A percentile compares a stretch with the other conserved stretches of the same genome.
Evolutionary conservation across 2,329 filamentous ascomycete species (phyloP).

Genomic region (Colletotrichum incanum): DNA sequence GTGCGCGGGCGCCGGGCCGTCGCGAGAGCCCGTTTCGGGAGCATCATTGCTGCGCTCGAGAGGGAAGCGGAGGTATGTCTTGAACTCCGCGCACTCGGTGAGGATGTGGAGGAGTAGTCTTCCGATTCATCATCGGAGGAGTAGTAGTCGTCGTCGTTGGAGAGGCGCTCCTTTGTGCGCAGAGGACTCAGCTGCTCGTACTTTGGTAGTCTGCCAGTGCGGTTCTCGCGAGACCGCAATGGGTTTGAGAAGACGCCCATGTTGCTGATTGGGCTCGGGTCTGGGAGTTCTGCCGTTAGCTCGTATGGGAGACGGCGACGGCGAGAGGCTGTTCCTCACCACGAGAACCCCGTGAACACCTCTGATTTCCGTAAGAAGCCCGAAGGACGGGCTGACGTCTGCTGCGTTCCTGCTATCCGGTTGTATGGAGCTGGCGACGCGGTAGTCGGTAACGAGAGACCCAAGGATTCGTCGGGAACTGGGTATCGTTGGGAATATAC

Average conservation of each 20-base stretch:
- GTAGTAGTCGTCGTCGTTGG: slow-evolving; percentile 66
- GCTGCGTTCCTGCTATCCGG: slow-evolving; percentile 7
- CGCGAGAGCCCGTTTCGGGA: slow-evolving; percentile 56
- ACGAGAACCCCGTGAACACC: slow-evolving; percentile 12
- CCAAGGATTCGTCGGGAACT: slow-evolving; percentile 18
- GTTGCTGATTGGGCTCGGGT: slow-evolving; percentile 38
- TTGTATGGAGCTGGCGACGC: background rate
- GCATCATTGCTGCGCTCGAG: slow-evolving; percentile 61
- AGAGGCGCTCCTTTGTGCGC: slow-evolving; percentile 65
- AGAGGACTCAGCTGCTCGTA: slow-evolving; percentile 60
- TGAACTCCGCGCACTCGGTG: slow-evolving; percentile 68
- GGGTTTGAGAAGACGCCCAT: slow-evolving; percentile 69
- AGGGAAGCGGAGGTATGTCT: slow-evolving; percentile 65
- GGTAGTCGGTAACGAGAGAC: slow-evolving; percentile 14
- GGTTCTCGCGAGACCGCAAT: slow-evolving; percentile 63
- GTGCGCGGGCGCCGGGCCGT: slow-evolving; percentile 53
- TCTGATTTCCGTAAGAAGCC: slow-evolving; percentile 13
- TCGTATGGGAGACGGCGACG: background rate
- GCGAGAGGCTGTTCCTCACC: slow-evolving; percentile 11
- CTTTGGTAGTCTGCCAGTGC: slow-evolving; percentile 61
- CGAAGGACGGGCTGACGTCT: slow-evolving; percentile 11
- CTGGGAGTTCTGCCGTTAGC: slow-evolving; percentile 15
- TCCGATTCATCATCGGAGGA: slow-evolving; percentile 63
- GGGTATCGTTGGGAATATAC: slow-evolving; percentile 9
- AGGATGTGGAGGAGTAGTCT: slow-evolving; percentile 58